phyloP scores from a whole-genome alignment of 257 asterid genomes.

The Nicotiana knightiana region DNA sequence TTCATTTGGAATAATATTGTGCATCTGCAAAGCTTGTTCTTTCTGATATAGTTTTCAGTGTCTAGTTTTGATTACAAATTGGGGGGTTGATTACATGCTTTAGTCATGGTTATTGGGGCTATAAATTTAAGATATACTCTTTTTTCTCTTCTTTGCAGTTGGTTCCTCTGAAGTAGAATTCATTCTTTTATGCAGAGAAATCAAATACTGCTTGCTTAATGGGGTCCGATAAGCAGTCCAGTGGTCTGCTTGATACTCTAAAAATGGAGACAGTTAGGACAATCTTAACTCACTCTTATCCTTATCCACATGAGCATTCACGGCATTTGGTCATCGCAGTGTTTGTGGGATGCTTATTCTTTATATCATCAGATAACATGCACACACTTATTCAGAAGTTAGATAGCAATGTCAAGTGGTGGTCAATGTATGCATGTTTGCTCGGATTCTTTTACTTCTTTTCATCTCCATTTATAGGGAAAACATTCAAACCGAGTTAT shows the following conservation, averaged over 20 bases:
- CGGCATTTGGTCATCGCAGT: conserved; percentile 96
- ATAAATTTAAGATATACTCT: neutral
- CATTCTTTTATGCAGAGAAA: conserved; percentile 21
- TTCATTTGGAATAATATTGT: neutral
- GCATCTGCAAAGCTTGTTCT: neutral
- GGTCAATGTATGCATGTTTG: conserved; percentile 99
- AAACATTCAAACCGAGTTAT: conserved; percentile 93
- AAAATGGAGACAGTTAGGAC: conserved; percentile 94
- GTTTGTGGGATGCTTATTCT: conserved; percentile 85
- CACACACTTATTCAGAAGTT: conserved; percentile 93
- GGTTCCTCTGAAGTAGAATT: conserved; percentile 21
- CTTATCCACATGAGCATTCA: conserved; percentile 98
- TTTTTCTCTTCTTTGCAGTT: conserved; percentile 21
- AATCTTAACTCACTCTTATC: conserved; percentile 79
- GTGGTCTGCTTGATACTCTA: conserved; percentile 66
- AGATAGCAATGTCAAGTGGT: conserved; percentile 98
- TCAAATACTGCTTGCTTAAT: conserved; percentile 25
- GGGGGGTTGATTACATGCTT: neutral
- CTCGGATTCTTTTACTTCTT: conserved; percentile 98
- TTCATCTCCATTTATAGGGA: conserved; percentile 94
- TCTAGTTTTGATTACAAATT: conserved; percentile 13
- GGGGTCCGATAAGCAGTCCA: conserved; percentile 55
- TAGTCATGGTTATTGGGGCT: conserved; percentile 24
- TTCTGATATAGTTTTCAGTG: neutral
- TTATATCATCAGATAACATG: conserved; percentile 94